A percentile compares a stretch with the other conserved stretches of the same genome.
phyloP scores from a whole-genome alignment of 139 green algal genomes.

The Nannochloris sp. region DNA sequence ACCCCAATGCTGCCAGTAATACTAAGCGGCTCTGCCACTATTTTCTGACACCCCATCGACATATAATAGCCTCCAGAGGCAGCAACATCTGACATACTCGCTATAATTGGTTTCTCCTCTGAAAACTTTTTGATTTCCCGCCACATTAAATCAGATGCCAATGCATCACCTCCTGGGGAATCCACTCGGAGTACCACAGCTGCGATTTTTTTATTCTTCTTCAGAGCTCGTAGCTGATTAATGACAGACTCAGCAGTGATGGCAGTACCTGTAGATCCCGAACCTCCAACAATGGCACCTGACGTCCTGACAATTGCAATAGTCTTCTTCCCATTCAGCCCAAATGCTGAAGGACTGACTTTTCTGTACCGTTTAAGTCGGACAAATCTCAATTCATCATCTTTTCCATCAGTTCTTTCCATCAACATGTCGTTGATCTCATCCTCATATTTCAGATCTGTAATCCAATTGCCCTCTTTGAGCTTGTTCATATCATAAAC shows the following conservation, averaged over 20 bases:
- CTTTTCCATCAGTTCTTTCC: constrained; percentile 45
- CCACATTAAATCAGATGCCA: constrained; percentile 95
- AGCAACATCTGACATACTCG: constrained; percentile 89
- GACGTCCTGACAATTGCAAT: constrained; percentile 77
- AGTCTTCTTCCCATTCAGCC: constrained; percentile 47
- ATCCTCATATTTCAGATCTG: constrained; percentile 76
- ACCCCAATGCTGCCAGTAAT: constrained; percentile 91
- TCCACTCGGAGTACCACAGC: constrained; percentile 88
- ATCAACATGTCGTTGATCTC: constrained; percentile 74
- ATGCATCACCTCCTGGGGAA: constrained; percentile 76
- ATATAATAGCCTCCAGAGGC: constrained; percentile 94
- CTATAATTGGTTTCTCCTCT: constrained; percentile 84
- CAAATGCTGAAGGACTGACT: constrained; percentile 59
- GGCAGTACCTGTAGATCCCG: constrained; percentile 11
- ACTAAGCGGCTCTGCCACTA: constrained; percentile 84
- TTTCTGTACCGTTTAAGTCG: constrained; percentile 49
- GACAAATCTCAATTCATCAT: constrained; percentile 50
- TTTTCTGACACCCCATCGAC: constrained; percentile 58
- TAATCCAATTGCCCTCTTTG: constrained; percentile 55
- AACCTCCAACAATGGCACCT: constrained; percentile 36
- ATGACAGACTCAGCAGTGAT: constrained; percentile 50
- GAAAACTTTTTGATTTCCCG: constrained; percentile 53
- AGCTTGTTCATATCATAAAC: constrained; percentile 59
- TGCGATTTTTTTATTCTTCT: constrained; percentile 38
- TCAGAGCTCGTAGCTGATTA: constrained; percentile 35